phyloP scores from a whole-genome alignment of 495 filamentous ascomycete genomes.

The Penicillium riverlandense region DNA sequence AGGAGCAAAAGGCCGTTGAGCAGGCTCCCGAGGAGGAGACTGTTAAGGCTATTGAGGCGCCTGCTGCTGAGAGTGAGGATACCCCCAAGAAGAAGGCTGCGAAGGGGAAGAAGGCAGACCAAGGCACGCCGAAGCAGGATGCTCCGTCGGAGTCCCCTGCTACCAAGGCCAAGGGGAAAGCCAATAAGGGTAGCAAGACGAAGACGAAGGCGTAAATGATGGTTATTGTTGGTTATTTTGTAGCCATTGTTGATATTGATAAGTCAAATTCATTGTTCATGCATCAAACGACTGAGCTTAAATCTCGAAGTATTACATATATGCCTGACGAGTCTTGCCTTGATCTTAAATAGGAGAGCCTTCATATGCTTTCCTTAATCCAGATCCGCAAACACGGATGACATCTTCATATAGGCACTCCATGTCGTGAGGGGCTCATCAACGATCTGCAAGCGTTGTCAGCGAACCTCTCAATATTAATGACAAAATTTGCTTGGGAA shows the following conservation, averaged over 20 bases:
- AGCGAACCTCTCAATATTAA: too few species aligned
- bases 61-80: slow-evolving; percentile 21
- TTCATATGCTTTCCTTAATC: too few species aligned
- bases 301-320: too few species aligned
- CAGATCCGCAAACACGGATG: too few species aligned
- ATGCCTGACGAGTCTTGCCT: too few species aligned
- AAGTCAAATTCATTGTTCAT: slow-evolving; percentile 10
- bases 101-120: slow-evolving; percentile 29
- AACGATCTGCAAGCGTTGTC: too few species aligned
- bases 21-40: slow-evolving; percentile 22
- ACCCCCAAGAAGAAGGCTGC: slow-evolving; percentile 33
- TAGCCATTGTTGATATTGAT: slow-evolving; percentile 9
- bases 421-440: too few species aligned
- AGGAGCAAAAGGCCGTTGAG: slow-evolving; percentile 26
- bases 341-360: too few species aligned
- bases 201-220: slow-evolving; percentile 28
- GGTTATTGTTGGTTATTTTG: slow-evolving; percentile 15
- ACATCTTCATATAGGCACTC: too few species aligned
- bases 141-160: slow-evolving; percentile 10
- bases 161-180: slow-evolving; percentile 25
- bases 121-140: slow-evolving; percentile 20
- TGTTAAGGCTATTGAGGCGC: slow-evolving; percentile 21
- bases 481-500: too few species aligned
- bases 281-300: not conserved
- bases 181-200: slow-evolving; percentile 30